Evolutionary conservation across 805 yeast genomes (phyloP), one percentile per base, ranked within the genome.

Genomic region (Candida nonsorbophila): DNA sequence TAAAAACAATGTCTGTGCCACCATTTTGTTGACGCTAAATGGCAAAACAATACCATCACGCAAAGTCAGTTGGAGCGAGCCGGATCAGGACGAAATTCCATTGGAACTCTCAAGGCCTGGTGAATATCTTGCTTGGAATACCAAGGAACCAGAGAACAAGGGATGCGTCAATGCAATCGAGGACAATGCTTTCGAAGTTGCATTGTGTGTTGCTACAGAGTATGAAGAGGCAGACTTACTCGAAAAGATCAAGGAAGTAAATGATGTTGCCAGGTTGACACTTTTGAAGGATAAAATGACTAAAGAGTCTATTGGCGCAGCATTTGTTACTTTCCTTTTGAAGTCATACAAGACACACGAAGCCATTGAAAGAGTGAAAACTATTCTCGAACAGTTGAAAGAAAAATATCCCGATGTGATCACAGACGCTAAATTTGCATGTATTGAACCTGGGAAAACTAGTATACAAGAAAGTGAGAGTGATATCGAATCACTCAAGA

Each of bases 281-380:
- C 41, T 74, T 12, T 40, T 77, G 10, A 49, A 64, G 9, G 77
- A 74, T 36, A 60, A 62, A 23, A 61, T 68, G 5, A 58, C 76
- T 3, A 67, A 65, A 26, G 66, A 62, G n/a, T 65, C 77, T 1
- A 55, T 63, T 35, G 86, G 86, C 1, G 47, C 75, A 14, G 80
- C 74, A 3, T 79, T 79, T 54, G 70, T 69, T 18, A 76, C 74
- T 33, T 59, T 45, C 30, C 42, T 34, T 26, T 25, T 51, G 12
- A 52, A 51, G 8, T 36, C 49, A 3, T 25, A 32, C 7, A 30
- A 24, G 12, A 40, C 12, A 25, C 32, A 6, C 16, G 37, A 30
- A 16, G 44, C 41, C 1, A 30, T 47, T 27, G 21, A 33, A 20
- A 29, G 25, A 16, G 24, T 40, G 3, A 30, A 41, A 18, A 38